phyloP scores from a whole-genome alignment of 2,329 filamentous ascomycete species.

The Ascosphaera apis region DNA sequence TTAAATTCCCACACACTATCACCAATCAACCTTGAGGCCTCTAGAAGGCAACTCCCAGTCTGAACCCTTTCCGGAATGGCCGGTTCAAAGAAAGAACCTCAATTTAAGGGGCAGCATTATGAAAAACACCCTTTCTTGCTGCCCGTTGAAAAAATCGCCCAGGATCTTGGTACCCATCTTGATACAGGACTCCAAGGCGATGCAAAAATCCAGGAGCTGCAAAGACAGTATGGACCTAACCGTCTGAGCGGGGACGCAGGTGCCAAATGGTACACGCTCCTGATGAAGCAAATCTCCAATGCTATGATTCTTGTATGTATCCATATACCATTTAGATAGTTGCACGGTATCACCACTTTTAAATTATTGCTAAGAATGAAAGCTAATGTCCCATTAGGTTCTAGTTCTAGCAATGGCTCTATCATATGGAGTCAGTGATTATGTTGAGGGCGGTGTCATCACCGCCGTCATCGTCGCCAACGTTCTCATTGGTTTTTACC shows the following conservation, averaged over 20 bases:
- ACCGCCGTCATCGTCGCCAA: constrained; percentile 35
- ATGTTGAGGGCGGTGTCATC: constrained; percentile 36
- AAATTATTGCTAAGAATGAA: background rate
- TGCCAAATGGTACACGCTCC: constrained; percentile 25
- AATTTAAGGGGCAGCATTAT: constrained; percentile 8
- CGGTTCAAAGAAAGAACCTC: background rate
- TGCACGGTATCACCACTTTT: background rate
- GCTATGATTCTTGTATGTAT: constrained; percentile 29
- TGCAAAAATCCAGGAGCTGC: constrained; percentile 20
- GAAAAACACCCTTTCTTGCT: constrained; percentile 14
- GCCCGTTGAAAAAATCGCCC: constrained; percentile 15
- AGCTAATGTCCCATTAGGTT: constrained; percentile 25
- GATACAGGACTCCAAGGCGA: constrained; percentile 24
- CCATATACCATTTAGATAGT: background rate
- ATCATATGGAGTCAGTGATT: constrained; percentile 31
- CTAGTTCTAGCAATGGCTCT: constrained; percentile 52
- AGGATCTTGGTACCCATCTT: constrained; percentile 23
- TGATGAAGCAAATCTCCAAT: constrained; percentile 30
- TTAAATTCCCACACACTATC: background rate
- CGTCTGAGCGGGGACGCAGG: constrained; percentile 24
- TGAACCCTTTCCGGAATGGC: background rate
- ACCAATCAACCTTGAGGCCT: background rate
- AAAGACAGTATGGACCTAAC: constrained; percentile 27
- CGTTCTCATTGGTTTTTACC: constrained; percentile 34
- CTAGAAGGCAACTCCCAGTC: too few relatives aligned